These are phyloP conservation scores for Daldinia vernicosa DNA, from an alignment of 495 filamentous ascomycete genomes.

Conservation along the genomic window DNA sequence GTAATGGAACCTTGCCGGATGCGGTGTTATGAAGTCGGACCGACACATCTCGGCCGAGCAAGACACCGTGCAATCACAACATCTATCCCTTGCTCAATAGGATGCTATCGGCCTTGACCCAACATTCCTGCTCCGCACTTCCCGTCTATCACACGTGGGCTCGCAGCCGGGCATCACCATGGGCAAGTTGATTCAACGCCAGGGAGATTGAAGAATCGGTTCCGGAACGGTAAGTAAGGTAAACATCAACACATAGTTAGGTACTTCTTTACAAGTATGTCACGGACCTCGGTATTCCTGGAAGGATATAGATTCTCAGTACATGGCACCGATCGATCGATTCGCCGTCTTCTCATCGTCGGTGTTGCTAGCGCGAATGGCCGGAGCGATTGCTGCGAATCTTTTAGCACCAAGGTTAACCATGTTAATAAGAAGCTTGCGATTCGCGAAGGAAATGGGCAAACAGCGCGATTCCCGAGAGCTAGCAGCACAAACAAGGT, in stretches of 20 bases:
- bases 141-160: conserved; percentile 5
- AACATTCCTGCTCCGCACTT: conserved; percentile 8
- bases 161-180: not conserved
- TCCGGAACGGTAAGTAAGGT: not conserved
- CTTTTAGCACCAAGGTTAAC: not conserved
- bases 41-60: not conserved
- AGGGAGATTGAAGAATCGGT: not conserved
- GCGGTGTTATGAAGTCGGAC: conserved; percentile 11
- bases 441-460: conserved; percentile 6
- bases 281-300: not conserved
- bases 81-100: conserved; percentile 18
- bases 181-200: not conserved
- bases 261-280: not conserved
- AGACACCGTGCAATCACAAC: conserved; percentile 8
- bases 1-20: conserved; percentile 12
- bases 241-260: not conserved
- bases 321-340: conserved; percentile 8
- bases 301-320: conserved; percentile 17
- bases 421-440: not conserved
- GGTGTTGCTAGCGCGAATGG: not conserved
- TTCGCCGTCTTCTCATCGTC: not conserved
- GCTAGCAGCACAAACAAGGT: conserved; percentile 4
- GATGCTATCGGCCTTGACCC: not conserved
- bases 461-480: conserved; percentile 20
- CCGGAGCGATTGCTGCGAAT: not conserved